Evolutionary conservation across 2,329 filamentous ascomycete species (phyloP), one percentile per base, ranked within the genome.

Genomic region (Phaeosphaeriaceae sp.): DNA sequence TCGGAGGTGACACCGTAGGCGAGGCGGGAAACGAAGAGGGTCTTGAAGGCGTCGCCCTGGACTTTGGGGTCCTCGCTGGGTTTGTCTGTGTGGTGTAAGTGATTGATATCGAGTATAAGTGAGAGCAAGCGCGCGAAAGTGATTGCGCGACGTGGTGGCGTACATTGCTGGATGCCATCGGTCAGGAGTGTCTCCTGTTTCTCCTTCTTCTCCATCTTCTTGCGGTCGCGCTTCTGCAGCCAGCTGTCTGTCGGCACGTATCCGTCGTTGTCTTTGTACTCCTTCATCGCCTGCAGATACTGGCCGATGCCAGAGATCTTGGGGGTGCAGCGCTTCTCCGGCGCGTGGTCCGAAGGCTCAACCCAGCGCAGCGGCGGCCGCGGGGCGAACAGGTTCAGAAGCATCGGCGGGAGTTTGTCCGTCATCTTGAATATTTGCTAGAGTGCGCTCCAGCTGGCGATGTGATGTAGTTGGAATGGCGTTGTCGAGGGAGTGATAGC

Each of bases 371-470:
- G 83, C 58, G 94, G 91, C 69, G 95, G 95, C 59, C 95, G 91
- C 76, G 95, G 92, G 80, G 94, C 91, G 82, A 99, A 99, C 68
- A 98, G 91, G 80, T 91, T 91, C 71, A 98, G 86, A 58, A 98
- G 86, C 76, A 96, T 94, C 55, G 91, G 92, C 57, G 95, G 94
- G 20, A 99, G 90, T 81, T 96, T 95, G 85, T 97, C 94, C 51
- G 95, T 98, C 95, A 98, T 99, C 70, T 52, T 70, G 66, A 71
- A 15, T 46, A 48, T n/a, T 51, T 33, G 51, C 74, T 68, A 66
- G 72, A 81, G 76, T 79, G 65, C 66, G 67, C 68, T 66, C 68
- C 64, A 67, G 66, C 54, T 57, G 51, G 66, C 68, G 68, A 68
- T 63, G 64, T 63, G 51, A 33, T 17, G 53, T 54, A 86, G 62